phyloP scores from a whole-genome alignment of 495 filamentous ascomycete genomes.

The Tuber microsphaerosporum region DNA sequence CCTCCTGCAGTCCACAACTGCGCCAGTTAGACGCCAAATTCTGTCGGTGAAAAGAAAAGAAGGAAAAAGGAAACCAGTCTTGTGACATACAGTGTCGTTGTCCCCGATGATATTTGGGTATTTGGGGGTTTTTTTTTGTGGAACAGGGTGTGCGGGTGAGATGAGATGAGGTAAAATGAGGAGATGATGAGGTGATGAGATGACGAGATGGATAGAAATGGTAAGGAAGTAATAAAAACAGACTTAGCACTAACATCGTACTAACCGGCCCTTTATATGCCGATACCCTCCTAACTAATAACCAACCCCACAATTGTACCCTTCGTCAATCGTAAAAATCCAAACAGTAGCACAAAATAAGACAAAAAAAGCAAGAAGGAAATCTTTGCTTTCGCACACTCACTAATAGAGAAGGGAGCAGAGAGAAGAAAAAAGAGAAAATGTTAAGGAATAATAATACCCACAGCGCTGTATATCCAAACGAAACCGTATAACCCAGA shows the following conservation, averaged over 20 bases:
- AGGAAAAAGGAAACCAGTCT: background rate
- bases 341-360: background rate
- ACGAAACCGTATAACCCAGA: background rate
- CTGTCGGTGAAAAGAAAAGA: background rate
- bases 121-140: background rate
- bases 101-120: background rate
- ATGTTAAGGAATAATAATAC: background rate
- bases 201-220: background rate
- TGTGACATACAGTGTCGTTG: background rate
- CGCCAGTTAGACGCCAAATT: background rate
- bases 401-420: background rate
- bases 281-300: background rate
- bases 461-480: background rate
- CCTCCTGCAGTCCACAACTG: background rate
- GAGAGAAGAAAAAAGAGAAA: background rate
- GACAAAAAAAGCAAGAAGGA: background rate
- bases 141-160: background rate
- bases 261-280: background rate
- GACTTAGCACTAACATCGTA: background rate
- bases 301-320: background rate
- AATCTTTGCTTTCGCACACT: background rate
- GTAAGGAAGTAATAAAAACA: background rate
- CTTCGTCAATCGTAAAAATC: background rate
- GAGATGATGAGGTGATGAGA: background rate
- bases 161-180: background rate